phyloP scores from a whole-genome alignment of 164 flowering plant genomes.

The Litsea cubeba region DNA sequence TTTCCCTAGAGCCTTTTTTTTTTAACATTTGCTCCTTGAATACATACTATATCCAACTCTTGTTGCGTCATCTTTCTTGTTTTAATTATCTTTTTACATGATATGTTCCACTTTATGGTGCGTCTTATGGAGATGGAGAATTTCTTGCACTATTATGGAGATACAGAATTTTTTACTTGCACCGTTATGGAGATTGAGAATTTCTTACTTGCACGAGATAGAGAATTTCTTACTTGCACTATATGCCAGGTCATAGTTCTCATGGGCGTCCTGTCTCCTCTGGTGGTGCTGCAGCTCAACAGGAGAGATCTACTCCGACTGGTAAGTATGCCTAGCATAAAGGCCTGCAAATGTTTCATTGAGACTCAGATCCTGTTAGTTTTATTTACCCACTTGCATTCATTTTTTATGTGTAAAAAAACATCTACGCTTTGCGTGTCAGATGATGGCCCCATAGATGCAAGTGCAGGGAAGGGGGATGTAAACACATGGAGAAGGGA shows the following conservation, averaged over 20 bases:
- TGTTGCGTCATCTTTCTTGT: too few species aligned
- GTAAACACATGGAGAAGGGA: constrained; percentile 57
- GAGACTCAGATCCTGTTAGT: background rate
- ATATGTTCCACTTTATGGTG: background rate
- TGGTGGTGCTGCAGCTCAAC: constrained; percentile 26
- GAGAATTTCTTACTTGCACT: background rate
- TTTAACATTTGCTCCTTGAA: too few species aligned
- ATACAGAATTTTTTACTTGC: too few species aligned
- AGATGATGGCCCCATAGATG: constrained; percentile 43
- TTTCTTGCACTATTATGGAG: background rate
- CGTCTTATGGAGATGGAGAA: background rate
- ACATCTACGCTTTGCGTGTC: constrained; percentile 9
- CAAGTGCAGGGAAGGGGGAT: constrained; percentile 28
- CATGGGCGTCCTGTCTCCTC: constrained; percentile 61
- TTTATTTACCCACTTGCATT: background rate
- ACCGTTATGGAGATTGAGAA: background rate
- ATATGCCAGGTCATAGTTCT: constrained; percentile 41
- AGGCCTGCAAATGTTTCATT: background rate
- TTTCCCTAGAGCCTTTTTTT: too few species aligned
- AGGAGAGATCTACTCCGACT: constrained; percentile 31
- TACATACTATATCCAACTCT: too few species aligned
- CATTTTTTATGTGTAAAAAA: background rate
- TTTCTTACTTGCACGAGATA: background rate
- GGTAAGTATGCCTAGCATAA: constrained; percentile 30
- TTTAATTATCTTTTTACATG: background rate